Evolutionary conservation across 257 asterid species (phyloP), one percentile per base, ranked within the genome.

Genomic region (Plantago ovata): DNA sequence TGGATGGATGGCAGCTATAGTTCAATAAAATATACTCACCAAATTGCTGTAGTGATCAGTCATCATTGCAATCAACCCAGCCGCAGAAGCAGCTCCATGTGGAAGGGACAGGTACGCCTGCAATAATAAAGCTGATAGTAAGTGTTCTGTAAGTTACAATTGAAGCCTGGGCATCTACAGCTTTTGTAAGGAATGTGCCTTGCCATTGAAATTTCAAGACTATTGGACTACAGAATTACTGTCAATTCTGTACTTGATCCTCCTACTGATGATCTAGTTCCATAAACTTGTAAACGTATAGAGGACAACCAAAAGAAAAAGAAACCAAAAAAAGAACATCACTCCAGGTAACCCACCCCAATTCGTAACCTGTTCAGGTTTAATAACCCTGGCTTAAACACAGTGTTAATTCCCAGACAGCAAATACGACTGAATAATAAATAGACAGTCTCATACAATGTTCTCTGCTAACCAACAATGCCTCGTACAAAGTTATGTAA

Each of bases 21-120:
- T 60, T 53, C 50, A 53, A 60, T 19, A 57, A 32, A 56, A 64
- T 45, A 55, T 59, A 57, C 84, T 74, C 72, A 87, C 96, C 98
- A 91, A 74, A 76, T 87, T 87, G 81, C 88, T 68, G 76, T 85
- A 91, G 75, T 88, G 86, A 82, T 91, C 98, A 23, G 96, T 88
- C 98, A 87, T 87, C 98, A 91, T 91, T 28, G 98, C 98, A 69
- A 74, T 78, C 68, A 91, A 74, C 66, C 98, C 98, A 66, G 78
- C 82, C n/a, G 88, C 89, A 67, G 96, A 87, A 50, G 98, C 95
- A 76, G 88, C 80, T 67, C 96, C 98, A 63, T 88, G 94, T 12
- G 98, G 98, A 67, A 91, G 98, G 51, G 98, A 85, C 63, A 91
- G 82, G 76, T 91, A 91, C 36, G 98, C 96, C 98, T 91, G 95